Percentiles rank a stretch among this genome's conserved stretches.
Conservation (phyloP, 768 basidiomycete genomes). For the Amanita muscaria region DNA sequence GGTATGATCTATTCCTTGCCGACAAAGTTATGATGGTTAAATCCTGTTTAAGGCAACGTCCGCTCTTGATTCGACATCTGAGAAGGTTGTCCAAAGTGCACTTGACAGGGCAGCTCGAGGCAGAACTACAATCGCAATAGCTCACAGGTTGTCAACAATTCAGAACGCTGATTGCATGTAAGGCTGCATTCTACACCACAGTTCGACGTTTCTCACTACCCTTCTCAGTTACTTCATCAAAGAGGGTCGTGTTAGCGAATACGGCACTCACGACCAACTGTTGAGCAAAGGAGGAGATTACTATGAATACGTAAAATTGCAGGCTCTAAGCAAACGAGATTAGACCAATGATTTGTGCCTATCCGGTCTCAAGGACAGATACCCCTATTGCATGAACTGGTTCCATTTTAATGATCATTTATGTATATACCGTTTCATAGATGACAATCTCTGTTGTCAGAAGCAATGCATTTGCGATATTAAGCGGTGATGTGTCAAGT, state of each 20-base stretch:
- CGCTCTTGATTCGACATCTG: constrained; percentile 83
- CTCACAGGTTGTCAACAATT: too few species aligned
- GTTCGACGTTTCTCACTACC: constrained; percentile 9
- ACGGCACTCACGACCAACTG: constrained; percentile 83
- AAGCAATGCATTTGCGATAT: too few species aligned
- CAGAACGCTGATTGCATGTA: constrained; percentile 81
- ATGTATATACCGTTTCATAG: too few species aligned
- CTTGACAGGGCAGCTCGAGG: constrained; percentile 89
- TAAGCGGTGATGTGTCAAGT: too few species aligned
- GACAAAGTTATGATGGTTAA: constrained; percentile 13
- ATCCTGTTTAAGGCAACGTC: constrained; percentile 59
- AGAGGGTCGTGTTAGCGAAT: constrained; percentile 77
- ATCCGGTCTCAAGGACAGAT: too few species aligned
- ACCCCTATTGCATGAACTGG: too few species aligned
- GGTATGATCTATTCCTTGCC: constrained; percentile 17
- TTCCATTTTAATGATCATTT: too few species aligned
- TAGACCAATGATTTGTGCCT: too few species aligned
- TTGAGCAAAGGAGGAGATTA: constrained; percentile 57
- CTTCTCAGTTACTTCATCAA: constrained; percentile 73
- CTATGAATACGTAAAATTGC: constrained; percentile 77
- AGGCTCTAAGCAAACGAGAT: constrained; percentile 45
- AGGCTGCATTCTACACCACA: constrained; percentile 22
- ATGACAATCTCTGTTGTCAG: too few species aligned
- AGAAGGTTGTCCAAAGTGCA: constrained; percentile 92
- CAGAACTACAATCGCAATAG: too few species aligned